phyloP scores from a whole-genome alignment of 2,329 filamentous ascomycete species.

The Aspergillus sp. region DNA sequence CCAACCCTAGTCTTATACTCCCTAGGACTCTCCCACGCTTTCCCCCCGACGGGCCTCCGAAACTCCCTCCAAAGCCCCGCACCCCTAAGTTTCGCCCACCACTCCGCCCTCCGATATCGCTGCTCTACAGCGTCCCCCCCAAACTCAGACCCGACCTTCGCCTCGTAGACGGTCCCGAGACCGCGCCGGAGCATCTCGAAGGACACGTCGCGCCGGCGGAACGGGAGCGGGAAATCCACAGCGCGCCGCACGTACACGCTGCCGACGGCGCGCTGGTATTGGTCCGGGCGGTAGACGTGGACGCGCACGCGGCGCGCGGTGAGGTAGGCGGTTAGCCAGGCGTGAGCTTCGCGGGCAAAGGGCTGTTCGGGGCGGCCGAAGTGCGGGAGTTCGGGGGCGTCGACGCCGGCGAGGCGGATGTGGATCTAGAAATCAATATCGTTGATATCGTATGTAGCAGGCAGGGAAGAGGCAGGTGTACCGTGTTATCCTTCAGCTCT shows the following conservation, averaged over 20 bases:
- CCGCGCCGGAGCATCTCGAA: slow-evolving; percentile 80
- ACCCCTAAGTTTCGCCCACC: slow-evolving; percentile 53
- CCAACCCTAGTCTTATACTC: slow-evolving; percentile 66
- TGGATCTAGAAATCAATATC: slow-evolving; percentile 50
- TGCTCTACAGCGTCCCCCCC: slow-evolving; percentile 53
- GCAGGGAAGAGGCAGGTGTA: slow-evolving; percentile 33
- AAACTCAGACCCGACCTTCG: slow-evolving; percentile 81
- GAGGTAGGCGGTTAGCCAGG: slow-evolving; percentile 69
- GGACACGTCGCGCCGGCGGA: slow-evolving; percentile 68
- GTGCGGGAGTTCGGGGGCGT: slow-evolving; percentile 86
- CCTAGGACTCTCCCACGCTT: slow-evolving; percentile 68
- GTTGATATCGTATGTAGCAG: background rate
- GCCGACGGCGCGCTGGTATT: slow-evolving; percentile 84
- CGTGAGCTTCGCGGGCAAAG: slow-evolving; percentile 67
- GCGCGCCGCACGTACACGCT: slow-evolving; percentile 64
- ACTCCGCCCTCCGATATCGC: slow-evolving; percentile 39
- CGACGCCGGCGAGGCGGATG: slow-evolving; percentile 80
- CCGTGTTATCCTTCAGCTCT: slow-evolving; percentile 66
- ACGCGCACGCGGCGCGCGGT: slow-evolving; percentile 64
- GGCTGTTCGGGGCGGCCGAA: slow-evolving; percentile 86
- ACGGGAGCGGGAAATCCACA: slow-evolving; percentile 28
- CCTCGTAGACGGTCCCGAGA: slow-evolving; percentile 86
- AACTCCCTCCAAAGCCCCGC: slow-evolving; percentile 63
- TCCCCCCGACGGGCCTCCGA: slow-evolving; percentile 43
- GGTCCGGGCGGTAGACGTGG: slow-evolving; percentile 76